Percentiles rank a stretch among this genome's conserved stretches.
Evolutionary conservation across 768 basidiomycete genomes (phyloP).

Genomic region (Tylopilus rubrobrunneus): DNA sequence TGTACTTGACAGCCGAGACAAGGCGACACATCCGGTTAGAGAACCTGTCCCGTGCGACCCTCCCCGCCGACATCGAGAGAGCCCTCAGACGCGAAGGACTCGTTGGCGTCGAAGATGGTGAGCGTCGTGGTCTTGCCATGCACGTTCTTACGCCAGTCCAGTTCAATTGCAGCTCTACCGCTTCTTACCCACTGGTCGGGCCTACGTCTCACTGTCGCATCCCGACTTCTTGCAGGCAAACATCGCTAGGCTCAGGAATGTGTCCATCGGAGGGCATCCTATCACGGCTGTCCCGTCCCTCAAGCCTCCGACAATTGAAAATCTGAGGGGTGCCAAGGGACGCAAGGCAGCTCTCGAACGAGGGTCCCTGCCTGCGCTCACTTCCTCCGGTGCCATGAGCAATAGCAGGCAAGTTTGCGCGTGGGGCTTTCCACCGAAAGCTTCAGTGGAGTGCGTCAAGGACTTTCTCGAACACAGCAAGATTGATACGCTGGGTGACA

Average conservation of each 20-base stretch:
- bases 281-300: conserved; percentile 34
- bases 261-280: conserved; percentile 44
- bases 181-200: conserved; percentile 57
- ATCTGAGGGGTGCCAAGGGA: conserved; percentile 39
- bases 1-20: conserved; percentile 14
- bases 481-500: conserved; percentile 38
- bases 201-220: conserved; percentile 51
- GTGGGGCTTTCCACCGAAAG: conserved; percentile 56
- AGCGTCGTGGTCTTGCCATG: conserved; percentile 1
- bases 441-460: conserved; percentile 34
- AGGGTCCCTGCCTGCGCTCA: conserved; percentile 35
- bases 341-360: conserved; percentile 36
- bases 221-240: conserved; percentile 42
- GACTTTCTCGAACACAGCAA: conserved; percentile 42
- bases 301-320: conserved; percentile 22
- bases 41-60: conserved; percentile 48
- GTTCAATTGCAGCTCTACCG: conserved; percentile 58
- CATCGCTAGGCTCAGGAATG: conserved; percentile 38
- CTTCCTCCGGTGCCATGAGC: conserved; percentile 51
- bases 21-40: conserved; percentile 44
- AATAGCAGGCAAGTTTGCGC: conserved; percentile 54
- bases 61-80: conserved; percentile 53
- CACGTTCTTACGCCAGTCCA: conserved; percentile 25
- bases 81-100: conserved; percentile 39
- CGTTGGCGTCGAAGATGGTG: conserved; percentile 42